Conservation (phyloP, 2,329 filamentous ascomycete genomes). For the Acarospora socialis region DNA sequence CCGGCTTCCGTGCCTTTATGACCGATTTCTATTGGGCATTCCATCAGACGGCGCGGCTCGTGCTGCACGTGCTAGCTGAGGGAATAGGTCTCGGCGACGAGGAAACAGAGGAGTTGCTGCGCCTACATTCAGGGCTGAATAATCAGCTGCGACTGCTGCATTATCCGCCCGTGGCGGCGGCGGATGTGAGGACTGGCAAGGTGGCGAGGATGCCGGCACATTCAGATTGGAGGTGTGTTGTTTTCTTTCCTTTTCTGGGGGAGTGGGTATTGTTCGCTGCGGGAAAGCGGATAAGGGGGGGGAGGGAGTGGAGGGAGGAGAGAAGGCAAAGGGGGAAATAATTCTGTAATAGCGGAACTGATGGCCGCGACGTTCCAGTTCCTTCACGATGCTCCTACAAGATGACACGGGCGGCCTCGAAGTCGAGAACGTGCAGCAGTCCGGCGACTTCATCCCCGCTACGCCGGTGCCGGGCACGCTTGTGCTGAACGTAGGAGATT, state of each 20-base stretch:
- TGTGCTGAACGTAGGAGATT: conserved; percentile 37
- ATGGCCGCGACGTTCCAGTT: conserved; percentile 17
- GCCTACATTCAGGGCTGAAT: conserved; percentile 40
- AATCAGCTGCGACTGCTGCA: conserved; percentile 48
- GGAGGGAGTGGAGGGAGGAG: too few relatives aligned
- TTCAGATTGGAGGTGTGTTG: conserved; percentile 35
- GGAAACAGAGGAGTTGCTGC: conserved; percentile 26
- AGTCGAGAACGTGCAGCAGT: conserved; percentile 29
- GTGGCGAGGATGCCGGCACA: conserved; percentile 38
- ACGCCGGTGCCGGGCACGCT: conserved; percentile 27
- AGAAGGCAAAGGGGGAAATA: too few relatives aligned
- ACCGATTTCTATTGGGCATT: conserved; percentile 28
- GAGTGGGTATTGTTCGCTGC: too few relatives aligned
- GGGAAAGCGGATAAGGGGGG: too few relatives aligned
- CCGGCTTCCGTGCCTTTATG: conserved; percentile 29
- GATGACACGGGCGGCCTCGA: conserved; percentile 38
- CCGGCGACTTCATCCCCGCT: conserved; percentile 29
- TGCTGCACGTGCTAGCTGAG: conserved; percentile 29
- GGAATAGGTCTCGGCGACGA: conserved; percentile 34
- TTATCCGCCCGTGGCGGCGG: conserved; percentile 37
- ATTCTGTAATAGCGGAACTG: too few relatives aligned
- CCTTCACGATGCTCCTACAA: conserved; percentile 41
- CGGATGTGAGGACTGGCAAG: conserved; percentile 28
- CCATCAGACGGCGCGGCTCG: conserved; percentile 25
- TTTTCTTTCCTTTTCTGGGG: too few relatives aligned